Base-by-base conservation (phyloP, 2,329 filamentous ascomycete species). In the Fragosphaeria purpurea region DNA sequence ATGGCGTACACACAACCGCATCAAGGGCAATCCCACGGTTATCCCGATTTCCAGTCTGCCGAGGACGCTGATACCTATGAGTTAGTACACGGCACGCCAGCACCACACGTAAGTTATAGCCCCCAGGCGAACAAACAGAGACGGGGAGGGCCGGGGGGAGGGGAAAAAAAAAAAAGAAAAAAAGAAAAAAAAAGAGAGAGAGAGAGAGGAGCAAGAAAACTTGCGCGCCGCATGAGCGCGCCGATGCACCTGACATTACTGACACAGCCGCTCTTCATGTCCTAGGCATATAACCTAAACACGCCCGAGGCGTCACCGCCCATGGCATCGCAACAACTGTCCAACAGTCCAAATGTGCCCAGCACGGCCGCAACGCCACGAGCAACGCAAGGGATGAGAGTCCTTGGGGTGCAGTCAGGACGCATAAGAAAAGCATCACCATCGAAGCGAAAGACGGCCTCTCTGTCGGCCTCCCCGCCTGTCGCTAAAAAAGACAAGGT, bases 401-500 rank as follows among this genome's bases (percentile, higher is more conserved):
- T 61, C 30, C 58, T 63, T 1, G 54, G 65, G 7, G 67, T 67
- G 50, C 61, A 51, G 35, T 55, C 54, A 1, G 55, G 54, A 5
- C 57, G 67, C 45, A 69, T 67, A 52, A 65, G 68, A 46, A 69
- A 70, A 50, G 60, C 67, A 53, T 70, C 73, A 54, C 60, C 67
- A 35, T 61, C 65, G 48, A 70, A 70, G 59, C 72, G 69, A 55
- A 67, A 65, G 52, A 38, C 51, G 5, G 10, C 39, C 4, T 43
- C 55, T 6, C 8, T 51, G 6, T 46, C 48, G 1, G 35, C 49
- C 7, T 54, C 54, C 2, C 50, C 54, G 4, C 54, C 54, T 6
- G 9, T 22, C 12, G 22, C 45, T 54, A 65, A 52, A 70, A 69
- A 61, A 72, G 55, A 51, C 59, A 68, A 50, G 71, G 68, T 41